Conservation (phyloP, 2,329 filamentous ascomycete species). For the Keithomyces neogunnii region DNA sequence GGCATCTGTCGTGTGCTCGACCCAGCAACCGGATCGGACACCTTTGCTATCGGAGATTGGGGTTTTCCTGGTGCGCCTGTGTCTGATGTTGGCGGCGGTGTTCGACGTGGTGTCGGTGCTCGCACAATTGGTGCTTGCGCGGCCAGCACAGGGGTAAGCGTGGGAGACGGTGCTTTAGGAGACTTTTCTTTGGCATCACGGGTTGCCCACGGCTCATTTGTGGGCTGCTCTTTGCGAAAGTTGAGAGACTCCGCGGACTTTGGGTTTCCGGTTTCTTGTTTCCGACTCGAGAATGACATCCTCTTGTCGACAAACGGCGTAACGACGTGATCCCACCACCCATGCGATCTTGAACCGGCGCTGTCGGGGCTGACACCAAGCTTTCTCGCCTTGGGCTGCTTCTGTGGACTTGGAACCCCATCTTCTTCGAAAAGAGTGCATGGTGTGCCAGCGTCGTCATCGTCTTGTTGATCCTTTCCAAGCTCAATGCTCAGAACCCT, state of each 20-base stretch:
- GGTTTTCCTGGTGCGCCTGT: slow-evolving; percentile 4
- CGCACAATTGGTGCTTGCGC: slow-evolving; percentile 26
- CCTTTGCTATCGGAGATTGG: neutral
- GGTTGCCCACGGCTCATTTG: slow-evolving; percentile 30
- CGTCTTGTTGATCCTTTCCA: slow-evolving; percentile 23
- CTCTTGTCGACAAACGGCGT: slow-evolving; percentile 54
- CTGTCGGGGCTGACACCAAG: slow-evolving; percentile 34
- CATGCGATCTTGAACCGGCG: slow-evolving; percentile 50
- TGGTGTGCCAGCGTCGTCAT: slow-evolving; percentile 48
- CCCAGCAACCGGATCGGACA: neutral
- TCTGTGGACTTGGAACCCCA: slow-evolving; percentile 33
- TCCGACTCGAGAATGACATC: slow-evolving; percentile 33
- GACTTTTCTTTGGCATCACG: slow-evolving; percentile 8
- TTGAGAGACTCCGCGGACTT: neutral
- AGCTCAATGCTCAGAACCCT: slow-evolving; percentile 28
- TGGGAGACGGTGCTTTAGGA: slow-evolving; percentile 11
- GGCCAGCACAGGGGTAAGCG: slow-evolving; percentile 7
- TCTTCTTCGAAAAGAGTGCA: slow-evolving; percentile 67
- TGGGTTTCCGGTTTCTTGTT: slow-evolving; percentile 22
- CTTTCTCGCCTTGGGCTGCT: slow-evolving; percentile 29
- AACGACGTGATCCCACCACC: slow-evolving; percentile 73
- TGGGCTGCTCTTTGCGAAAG: slow-evolving; percentile 11
- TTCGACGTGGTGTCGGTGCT: slow-evolving; percentile 26
- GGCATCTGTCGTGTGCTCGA: neutral
- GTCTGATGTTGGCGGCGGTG: slow-evolving; percentile 19